Base-by-base conservation (phyloP, 768 basidiomycete species). In the Termitomyces bulborhizus region DNA sequence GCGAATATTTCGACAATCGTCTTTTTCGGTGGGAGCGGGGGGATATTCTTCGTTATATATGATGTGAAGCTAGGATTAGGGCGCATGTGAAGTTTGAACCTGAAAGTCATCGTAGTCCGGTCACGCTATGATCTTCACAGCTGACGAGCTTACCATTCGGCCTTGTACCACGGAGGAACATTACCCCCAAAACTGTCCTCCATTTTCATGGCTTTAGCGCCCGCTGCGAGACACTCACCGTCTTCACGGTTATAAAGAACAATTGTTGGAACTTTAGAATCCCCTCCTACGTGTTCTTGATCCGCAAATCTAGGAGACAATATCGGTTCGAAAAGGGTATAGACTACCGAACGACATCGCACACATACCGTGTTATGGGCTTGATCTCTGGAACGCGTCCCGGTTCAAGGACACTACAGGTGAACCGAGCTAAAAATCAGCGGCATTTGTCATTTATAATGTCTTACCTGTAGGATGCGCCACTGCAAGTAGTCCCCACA, bases 401-500 rank as follows among this genome's bases (percentile, higher is more conserved):
- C 36, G 67, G 69, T 27, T 69, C 69, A 5, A 78, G 65, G 49
- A 78, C 60, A 47, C 65, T 70, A 46, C 2, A 45, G 21, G 18
- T 18, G 5, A 13, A 27, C 3, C 3, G 16, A 21, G 32, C 21
- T n/a, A 39, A 13, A 47, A n/a, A 41, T n/a, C 11, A n/a, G 21
- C 16, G 12, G 13, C 7, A 29, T n/a, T 29, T 27, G 27, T 26
- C 41, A 27, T 12, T 31, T 27, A n/a, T 5, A 15, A 53, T 12
- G 7, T 9, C 42, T 15, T 36, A 65, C 68, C 64, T 64, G 56
- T 80, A 80, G 1, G 74, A 75, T 3, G 79, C 67, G 5, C 76
- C 77, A 41, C 77, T 79, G 42, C 65, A 78, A 3, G 76, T 81
- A 3, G 76, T 81, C 11, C 80, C 50, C 4, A 51, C n/a, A 27